Conservation (phyloP, 768 basidiomycete species). For the Mycena albidolilacea region DNA sequence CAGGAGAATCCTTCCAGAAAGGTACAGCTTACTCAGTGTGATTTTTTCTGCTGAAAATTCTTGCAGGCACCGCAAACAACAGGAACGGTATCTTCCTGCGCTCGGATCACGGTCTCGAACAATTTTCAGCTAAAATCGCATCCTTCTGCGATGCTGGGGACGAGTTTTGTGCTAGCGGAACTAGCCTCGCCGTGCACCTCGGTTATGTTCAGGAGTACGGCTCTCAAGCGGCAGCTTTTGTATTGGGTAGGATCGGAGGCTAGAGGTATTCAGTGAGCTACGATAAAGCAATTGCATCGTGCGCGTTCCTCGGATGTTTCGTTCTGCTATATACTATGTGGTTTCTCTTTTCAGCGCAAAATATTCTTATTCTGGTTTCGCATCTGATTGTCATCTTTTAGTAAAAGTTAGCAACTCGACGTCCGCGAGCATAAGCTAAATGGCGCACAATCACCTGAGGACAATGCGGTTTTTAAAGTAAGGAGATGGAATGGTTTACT, state of each 20-base stretch:
- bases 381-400: no score
- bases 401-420: no score
- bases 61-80: conserved; percentile 1
- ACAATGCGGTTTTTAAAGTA: not conserved
- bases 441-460: not conserved
- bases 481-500: not conserved
- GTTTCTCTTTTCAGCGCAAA: no score
- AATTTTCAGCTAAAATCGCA: not conserved
- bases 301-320: no score
- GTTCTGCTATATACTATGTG: no score
- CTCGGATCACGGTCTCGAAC: not conserved
- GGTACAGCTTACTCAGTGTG: not conserved
- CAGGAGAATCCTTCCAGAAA: conserved; percentile 3
- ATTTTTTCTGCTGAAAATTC: not conserved
- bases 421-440: no score
- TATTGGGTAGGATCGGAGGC: conserved; percentile 1
- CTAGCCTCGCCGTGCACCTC: not conserved
- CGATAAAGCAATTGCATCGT: no score
- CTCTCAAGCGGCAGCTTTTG: conserved; percentile 3
- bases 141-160: not conserved
- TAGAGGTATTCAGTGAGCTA: not conserved
- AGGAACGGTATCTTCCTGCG: not conserved
- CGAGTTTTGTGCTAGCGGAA: not conserved
- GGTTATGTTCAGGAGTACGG: not conserved
- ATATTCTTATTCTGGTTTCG: no score